Evolutionary conservation across 352 stramenopile species (phyloP), one percentile per base, ranked within the genome.

Genomic region (Globisporangium splendens): DNA sequence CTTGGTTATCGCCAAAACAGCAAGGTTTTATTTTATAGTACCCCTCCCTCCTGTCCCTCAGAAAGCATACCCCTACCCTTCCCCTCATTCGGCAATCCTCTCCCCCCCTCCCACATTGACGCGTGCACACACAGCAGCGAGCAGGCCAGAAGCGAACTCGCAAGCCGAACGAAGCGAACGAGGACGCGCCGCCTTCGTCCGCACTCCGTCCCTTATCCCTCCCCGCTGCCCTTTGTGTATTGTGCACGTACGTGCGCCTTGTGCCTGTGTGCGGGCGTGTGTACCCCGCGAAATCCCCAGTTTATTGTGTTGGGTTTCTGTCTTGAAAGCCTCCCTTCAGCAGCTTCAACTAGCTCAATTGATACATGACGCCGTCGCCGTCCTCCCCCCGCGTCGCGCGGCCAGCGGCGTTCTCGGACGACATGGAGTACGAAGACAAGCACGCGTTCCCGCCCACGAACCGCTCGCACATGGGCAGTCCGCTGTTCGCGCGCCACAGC

Each of bases 391-490:
- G 31, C 15, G 13, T 59, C 46, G 38, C 54, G 44, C 46, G 59
- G 15, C 46, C 42, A 10, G n/a, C 35, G 13, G 38, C 52, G 46
- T 41, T 51, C n/a, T 60, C 52, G 38, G 24, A 39, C 52, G 59
- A 65, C 59, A 50, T 60, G 21, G 52, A 65, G 28, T 60, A 60
- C 22, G 59, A 65, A 47, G 59, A 65, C 59, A 65, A 65, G 48
- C 38, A 59, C 38, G 41, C 47, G 52, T 50, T 55, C 24, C 59
- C 59, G 1, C 59, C 59, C 14, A 43, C 56, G 15, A 50, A 46
- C 21, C 62, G 56, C 18, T 59, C 62, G 51, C 62, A 55, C 35
- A 6, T 56, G 1, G 61, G 50, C 14, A 68, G 62, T 21, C 60
- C 60, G 22, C 50, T 66, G 12, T 66, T 62, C 38, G 54, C 60